phyloP scores from a whole-genome alignment of 164 flowering plant species.

The Annona squamosa region DNA sequence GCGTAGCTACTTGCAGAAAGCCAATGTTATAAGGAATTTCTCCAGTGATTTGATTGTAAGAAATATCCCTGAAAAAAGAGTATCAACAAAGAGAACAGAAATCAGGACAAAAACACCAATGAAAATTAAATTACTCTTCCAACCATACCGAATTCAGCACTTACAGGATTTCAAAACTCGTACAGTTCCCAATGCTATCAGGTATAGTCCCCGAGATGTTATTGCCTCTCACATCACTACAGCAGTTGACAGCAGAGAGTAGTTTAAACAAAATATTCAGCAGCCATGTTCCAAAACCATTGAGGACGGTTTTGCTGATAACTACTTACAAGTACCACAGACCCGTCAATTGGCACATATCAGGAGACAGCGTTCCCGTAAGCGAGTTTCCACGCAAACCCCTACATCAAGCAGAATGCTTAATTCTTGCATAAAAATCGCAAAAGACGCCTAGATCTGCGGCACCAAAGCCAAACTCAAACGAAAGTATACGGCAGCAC shows the following conservation, averaged over 20 bases:
- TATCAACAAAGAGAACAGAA: background rate
- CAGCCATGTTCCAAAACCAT: background rate
- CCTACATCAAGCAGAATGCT: conserved; percentile 21
- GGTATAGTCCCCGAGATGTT: conserved; percentile 79
- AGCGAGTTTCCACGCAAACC: conserved; percentile 72
- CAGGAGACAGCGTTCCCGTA: conserved; percentile 76
- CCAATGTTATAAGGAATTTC: conserved; percentile 94
- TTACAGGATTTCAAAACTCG: conserved; percentile 87
- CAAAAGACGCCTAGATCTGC: no score
- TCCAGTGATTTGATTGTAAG: conserved; percentile 88
- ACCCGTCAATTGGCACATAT: conserved; percentile 93
- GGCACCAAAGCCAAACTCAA: background rate
- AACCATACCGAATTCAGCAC: conserved; percentile 10
- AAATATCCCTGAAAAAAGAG: conserved; percentile 58
- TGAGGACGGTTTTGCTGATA: background rate
- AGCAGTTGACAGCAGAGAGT: background rate
- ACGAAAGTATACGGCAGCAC: background rate
- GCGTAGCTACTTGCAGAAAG: conserved; percentile 88
- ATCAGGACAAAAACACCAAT: background rate
- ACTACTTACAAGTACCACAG: conserved; percentile 87
- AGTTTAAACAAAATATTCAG: background rate
- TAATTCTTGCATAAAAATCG: background rate
- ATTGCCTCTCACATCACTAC: conserved; percentile 89
- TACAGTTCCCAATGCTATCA: conserved; percentile 85
- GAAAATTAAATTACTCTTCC: background rate